Base-by-base conservation (phyloP, 2,329 filamentous ascomycete genomes). In the Drechslerella coelobrocha region DNA sequence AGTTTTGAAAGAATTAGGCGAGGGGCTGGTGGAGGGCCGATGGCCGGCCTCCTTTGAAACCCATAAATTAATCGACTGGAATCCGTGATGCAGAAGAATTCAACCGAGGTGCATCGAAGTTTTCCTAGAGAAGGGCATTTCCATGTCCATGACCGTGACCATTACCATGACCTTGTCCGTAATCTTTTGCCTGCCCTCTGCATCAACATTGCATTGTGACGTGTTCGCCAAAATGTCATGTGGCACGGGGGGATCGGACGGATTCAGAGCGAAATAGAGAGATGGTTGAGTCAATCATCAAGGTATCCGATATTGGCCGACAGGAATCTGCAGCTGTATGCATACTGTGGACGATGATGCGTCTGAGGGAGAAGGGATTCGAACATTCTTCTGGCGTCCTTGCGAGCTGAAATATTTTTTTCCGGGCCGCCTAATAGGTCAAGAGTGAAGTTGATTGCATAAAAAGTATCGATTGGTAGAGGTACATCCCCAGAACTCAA, bases 201-300 rank as follows among this genome's bases (percentile, higher is more conserved):
- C 59, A 52, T 53, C 19, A 21, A 45, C 8, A 45, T 61, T 53
- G 31, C 53, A 52, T 48, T 55, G 66, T 71, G 66, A 71, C 66
- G 66, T 71, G 66, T 71, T 55, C 66, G 60, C 19, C 48, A 27
- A 45, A 19, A 14, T 9, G 66, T 71, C 66, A 71, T 57, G 65
- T 69, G 65, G 65, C 57, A 69, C 52, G 41, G 57, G 23, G 34
- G 26, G 27, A 39, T 51, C 19, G 29, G 45, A 23, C 47, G 61
- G 56, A 56, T 54, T 41, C 55, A 55, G 31, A 55, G 55, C 63
- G 29, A 26, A 41, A 39, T 10, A 14, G 10, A 47, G 34, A 39
- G 29, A 39, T 26, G 27, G 21, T 50, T 54, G 17, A 52, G 41
- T 21, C 17, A 45, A 45, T 21, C 41, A 45, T 19, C 19, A 45